These are phyloP conservation scores for Neurospora crassa DNA, from an alignment of 2,329 filamentous ascomycete genomes.

Conservation along the genomic window DNA sequence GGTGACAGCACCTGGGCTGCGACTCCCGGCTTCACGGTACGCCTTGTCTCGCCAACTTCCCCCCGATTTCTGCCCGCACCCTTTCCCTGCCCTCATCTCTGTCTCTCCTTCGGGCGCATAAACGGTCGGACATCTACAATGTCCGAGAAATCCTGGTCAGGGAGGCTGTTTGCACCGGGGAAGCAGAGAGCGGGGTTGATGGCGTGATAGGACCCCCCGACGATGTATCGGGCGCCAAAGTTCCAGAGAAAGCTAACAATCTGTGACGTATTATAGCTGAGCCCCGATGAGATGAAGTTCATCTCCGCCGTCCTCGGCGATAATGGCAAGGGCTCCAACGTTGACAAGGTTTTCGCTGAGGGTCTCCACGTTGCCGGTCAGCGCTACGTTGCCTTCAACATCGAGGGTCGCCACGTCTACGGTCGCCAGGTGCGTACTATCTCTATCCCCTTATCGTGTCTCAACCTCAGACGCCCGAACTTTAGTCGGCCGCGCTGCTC, in stretches of 20 bases:
- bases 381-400: constrained; percentile 68
- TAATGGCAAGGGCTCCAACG: constrained; percentile 31
- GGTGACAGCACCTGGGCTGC: constrained; percentile 75
- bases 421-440: constrained; percentile 64
- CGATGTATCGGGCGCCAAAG: background rate
- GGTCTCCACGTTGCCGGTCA: constrained; percentile 69
- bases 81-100: background rate
- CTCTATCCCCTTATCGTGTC: background rate
- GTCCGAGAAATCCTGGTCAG: background rate
- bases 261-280: constrained; percentile 32
- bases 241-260: background rate
- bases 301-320: constrained; percentile 41
- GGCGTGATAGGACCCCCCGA: background rate
- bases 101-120: background rate
- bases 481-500: background rate
- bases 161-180: background rate
- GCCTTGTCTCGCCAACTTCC: constrained; percentile 15
- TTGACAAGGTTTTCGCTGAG: constrained; percentile 58
- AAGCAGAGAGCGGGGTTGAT: background rate
- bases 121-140: background rate
- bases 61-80: background rate
- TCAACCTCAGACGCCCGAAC: background rate
- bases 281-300: constrained; percentile 49
- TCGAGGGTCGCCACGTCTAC: constrained; percentile 72
- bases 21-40: constrained; percentile 63